A percentile compares a stretch with the other conserved stretches of the same genome.
phyloP scores from a whole-genome alignment of 306 rosid species.

The Glycyrrhiza uralensis region DNA sequence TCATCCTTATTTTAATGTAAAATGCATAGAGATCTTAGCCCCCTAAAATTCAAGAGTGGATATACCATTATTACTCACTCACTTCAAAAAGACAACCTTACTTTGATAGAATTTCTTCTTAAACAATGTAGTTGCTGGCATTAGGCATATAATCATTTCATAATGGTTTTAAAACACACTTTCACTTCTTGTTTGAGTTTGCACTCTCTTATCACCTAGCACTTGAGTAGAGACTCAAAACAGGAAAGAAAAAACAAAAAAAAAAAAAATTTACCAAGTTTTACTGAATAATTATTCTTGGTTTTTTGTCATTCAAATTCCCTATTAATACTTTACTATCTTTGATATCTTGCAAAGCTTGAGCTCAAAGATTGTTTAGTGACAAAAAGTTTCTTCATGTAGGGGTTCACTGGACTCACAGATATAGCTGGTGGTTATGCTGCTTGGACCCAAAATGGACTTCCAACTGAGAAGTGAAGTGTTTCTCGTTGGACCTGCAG shows the following conservation, averaged over 20 bases:
- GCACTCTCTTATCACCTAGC: neutral
- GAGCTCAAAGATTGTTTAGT: neutral
- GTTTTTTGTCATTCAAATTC: neutral
- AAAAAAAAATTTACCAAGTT: neutral
- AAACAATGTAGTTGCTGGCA: neutral
- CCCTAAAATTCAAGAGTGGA: neutral
- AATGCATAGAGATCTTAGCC: neutral
- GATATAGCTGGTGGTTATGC: slow-evolving; percentile 92
- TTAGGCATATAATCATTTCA: neutral
- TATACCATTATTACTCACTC: neutral
- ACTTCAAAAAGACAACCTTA: neutral
- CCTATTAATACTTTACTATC: neutral
- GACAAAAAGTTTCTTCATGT: neutral
- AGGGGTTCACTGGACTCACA: slow-evolving; percentile 77
- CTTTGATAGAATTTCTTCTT: neutral
- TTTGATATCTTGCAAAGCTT: neutral
- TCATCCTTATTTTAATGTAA: neutral
- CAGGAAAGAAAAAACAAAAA: too few species aligned
- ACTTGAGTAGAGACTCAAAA: neutral
- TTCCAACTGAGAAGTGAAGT: slow-evolving; percentile 61
- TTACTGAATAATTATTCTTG: neutral
- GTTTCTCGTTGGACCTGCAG: neutral
- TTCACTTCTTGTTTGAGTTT: neutral
- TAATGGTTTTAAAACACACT: neutral
- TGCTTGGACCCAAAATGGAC: slow-evolving; percentile 74